phyloP scores from a whole-genome alignment of 2,329 filamentous ascomycete genomes.

The Cyphellophora europaea region DNA sequence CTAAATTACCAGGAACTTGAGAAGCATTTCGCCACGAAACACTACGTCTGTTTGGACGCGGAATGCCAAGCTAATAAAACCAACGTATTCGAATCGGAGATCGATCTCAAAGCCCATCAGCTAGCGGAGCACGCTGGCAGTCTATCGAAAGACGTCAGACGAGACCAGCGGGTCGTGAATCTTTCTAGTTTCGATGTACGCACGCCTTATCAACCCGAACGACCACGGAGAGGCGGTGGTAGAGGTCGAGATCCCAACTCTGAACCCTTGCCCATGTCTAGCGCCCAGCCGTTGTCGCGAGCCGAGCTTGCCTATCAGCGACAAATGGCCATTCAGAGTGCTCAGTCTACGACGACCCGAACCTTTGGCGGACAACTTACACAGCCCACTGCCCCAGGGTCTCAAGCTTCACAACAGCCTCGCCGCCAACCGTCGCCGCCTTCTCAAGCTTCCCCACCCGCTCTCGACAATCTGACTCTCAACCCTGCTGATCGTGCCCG shows the following conservation, averaged over 20 bases:
- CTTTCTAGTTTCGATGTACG: constrained; percentile 78
- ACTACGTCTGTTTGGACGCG: constrained; percentile 73
- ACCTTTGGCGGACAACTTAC: constrained; percentile 78
- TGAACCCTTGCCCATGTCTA: constrained; percentile 66
- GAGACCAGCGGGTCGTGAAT: constrained; percentile 78
- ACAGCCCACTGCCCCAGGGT: constrained; percentile 35
- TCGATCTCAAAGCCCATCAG: constrained; percentile 92
- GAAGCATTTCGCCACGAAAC: constrained; percentile 76
- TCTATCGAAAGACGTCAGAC: constrained; percentile 70
- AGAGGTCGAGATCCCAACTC: constrained; percentile 80
- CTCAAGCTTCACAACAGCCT: constrained; percentile 20
- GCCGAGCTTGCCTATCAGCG: constrained; percentile 88
- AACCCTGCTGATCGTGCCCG: constrained; percentile 65
- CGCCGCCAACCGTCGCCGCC: constrained; percentile 18
- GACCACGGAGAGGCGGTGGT: constrained; percentile 46
- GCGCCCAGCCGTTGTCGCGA: constrained; percentile 68
- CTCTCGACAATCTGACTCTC: constrained; percentile 44
- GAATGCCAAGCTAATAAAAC: constrained; percentile 97
- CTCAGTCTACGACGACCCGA: constrained; percentile 68
- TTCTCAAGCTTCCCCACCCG: constrained; percentile 15
- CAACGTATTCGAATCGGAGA: constrained; percentile 87
- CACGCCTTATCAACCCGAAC: constrained; percentile 55
- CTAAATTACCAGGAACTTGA: constrained; percentile 80
- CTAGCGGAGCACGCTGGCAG: constrained; percentile 71
- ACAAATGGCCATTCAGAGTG: constrained; percentile 82